Evolutionary conservation across 192 early-diverging fungal genomes (phyloP), one percentile per base, ranked within the genome.

Genomic region (Spizellomyces punctatus): DNA sequence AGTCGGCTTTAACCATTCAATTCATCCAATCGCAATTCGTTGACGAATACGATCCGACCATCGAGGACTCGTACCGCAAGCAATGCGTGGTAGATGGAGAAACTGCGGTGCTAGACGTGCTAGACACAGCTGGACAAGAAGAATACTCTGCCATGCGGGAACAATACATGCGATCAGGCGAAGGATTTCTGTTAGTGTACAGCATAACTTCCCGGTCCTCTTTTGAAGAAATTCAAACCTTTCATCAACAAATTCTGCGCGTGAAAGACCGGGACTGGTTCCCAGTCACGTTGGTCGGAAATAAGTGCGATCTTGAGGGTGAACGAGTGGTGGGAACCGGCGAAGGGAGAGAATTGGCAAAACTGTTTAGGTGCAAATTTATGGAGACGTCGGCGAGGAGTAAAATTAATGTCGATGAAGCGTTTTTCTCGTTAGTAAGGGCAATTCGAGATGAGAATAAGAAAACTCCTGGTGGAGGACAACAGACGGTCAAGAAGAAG

Each of bases 341-440:
- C 21, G 93, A 96, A 84, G 94, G 93, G 55, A 76, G 82, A 46
- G 93, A 89, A 16, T 78, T 93, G 42, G 92, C 93, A 22, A 81
- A 79, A 60, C 79, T 80, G 27, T 93, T 92, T 72, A 82, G 79
- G 9, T 92, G 91, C 64, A 75, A 80, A 22, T 91, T 92, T 76
- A 86, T 93, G 42, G 94, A 96, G 76, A 91, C 93, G 5, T 91
- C 89, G 52, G 94, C 95, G 55, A 92, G 93, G 76, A 83, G 86
- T 58, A 83, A 89, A 62, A 88, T 93, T 43, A 94, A 94, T 76
- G 93, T 96, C 10, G 93, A 95, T 61, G 94, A 95, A 52, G 85
- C 90, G 0, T 96, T 94, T 75, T 89, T 86, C 70, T 83, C 85
- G 27, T 87, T 95, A 36, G 94, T 96, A 41, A 84, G 90, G 36